A percentile compares a stretch with the other conserved stretches of the same genome.
These are phyloP conservation scores for Fraxinus platypoda DNA, from an alignment of 305 asterid species.

Conservation along the genomic window DNA sequence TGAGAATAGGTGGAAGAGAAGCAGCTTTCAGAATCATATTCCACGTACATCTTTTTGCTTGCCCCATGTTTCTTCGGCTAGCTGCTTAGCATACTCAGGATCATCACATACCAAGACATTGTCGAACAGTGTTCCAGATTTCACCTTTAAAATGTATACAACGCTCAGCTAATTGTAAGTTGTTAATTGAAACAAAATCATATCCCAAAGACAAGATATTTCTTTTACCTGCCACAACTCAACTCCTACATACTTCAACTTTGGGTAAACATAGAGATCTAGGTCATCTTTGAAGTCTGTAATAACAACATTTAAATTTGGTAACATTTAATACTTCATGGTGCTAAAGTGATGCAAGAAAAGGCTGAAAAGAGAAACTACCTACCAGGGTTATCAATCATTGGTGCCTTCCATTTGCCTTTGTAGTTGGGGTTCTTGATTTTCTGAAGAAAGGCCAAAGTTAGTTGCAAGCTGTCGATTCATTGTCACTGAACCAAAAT, in stretches of 20 bases:
- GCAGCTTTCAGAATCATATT: background rate
- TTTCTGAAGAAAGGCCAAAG: conserved; percentile 50
- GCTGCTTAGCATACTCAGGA: conserved; percentile 77
- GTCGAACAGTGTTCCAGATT: conserved; percentile 95
- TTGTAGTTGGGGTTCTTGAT: conserved; percentile 92
- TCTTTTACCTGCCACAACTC: conserved; percentile 89
- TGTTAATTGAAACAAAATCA: background rate
- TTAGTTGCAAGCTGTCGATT: conserved; percentile 5
- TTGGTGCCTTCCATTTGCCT: conserved; percentile 97
- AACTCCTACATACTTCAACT: conserved; percentile 87
- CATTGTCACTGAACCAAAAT: background rate
- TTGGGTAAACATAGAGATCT: conserved; percentile 79
- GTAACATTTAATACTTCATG: background rate
- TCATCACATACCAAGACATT: conserved; percentile 76
- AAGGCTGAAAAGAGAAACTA: conserved; percentile 8
- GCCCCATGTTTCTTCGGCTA: conserved; percentile 96
- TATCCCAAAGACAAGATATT: background rate
- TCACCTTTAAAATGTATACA: conserved; percentile 55
- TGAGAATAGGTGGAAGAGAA: background rate
- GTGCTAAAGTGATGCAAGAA: background rate
- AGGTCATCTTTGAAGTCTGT: conserved; percentile 94
- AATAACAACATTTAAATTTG: conserved; percentile 5
- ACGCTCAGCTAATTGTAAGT: background rate
- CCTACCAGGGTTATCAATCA: conserved; percentile 93
- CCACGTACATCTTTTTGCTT: conserved; percentile 84